A percentile compares a stretch with the other conserved stretches of the same genome.
These are phyloP conservation scores for Apiotrichum akiyoshidainum DNA, from an alignment of 1,284 basidiomycete species.

Conservation along the genomic window DNA sequence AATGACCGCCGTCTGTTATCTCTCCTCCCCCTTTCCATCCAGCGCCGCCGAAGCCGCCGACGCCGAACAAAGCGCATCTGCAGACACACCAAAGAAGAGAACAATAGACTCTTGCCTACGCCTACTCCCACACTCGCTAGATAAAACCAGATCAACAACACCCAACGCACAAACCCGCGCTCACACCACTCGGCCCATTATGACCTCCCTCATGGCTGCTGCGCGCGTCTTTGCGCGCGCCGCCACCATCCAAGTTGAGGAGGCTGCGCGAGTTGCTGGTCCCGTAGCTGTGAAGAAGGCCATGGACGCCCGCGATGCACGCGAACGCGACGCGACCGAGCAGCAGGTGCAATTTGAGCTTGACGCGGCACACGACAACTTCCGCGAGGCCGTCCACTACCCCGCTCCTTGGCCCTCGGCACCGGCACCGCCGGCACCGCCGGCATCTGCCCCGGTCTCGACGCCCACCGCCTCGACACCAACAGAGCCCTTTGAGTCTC, in stretches of 20 bases:
- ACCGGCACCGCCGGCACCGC: neutral
- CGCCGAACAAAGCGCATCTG: too few species aligned
- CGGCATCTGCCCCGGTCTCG: neutral
- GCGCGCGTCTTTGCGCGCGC: conserved; percentile 43
- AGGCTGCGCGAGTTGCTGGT: conserved; percentile 28
- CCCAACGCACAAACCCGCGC: too few species aligned
- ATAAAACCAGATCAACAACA: too few species aligned
- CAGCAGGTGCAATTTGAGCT: neutral
- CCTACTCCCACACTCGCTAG: too few species aligned
- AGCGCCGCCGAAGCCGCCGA: too few species aligned
- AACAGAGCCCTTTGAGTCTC: too few species aligned
- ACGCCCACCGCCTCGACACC: too few species aligned
- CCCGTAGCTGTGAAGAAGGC: conserved; percentile 2
- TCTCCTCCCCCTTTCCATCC: too few species aligned
- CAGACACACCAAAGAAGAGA: too few species aligned
- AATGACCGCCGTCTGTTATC: too few species aligned
- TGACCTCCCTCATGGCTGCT: conserved; percentile 27
- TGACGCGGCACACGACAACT: too few species aligned
- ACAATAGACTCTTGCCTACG: too few species aligned
- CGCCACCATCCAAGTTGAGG: conserved; percentile 44
- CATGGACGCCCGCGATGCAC: neutral
- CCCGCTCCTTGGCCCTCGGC: conserved; percentile 1
- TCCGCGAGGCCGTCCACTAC: neutral
- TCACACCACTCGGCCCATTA: neutral
- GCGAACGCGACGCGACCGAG: neutral